Base-by-base conservation (phyloP, 352 stramenopile genomes). In the Globisporangium irregulare region DNA sequence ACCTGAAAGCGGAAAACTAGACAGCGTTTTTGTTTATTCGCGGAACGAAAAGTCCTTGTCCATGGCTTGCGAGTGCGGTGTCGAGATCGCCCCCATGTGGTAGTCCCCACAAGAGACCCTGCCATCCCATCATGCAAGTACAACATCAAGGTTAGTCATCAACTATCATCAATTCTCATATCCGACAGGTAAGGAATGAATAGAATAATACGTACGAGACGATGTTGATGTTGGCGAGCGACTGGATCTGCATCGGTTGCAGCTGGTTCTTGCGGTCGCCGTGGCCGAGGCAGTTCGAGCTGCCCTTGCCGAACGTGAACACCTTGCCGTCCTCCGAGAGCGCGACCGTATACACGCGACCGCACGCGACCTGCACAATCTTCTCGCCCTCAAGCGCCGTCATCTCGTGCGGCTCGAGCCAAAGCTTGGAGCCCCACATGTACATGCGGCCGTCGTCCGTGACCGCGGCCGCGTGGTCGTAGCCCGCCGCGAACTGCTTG, bases 371-470 rank as follows among this genome's bases (percentile, higher is more conserved):
- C 59, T 93, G 76, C 34, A 90, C 79, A 48, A 96, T 77, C 36
- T 81, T 89, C 71, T 95, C 76, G 67, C 79, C 76, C 25, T 79
- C 75, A 24, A 97, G 77, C 36, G 84, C 80, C 36, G 87, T 95
- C 84, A 97, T 94, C 72, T 93, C 82, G 59, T 92, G 84, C 59
- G 95, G 96, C 81, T 98, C 93, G 32, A 98, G 86, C 81, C 93
- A 97, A 55, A 97, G 78, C 73, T 98, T 97, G 34, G 86, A 86
- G 70, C 89, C 89, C 86, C 85, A 96, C 80, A 90, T 94, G 73
- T 82, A 94, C 64, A 95, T 62, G 27, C 77, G 77, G 2, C 89
- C 89, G 46, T 91, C 82, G 46, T 91, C 84, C 53, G 87, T 93
- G 68, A 93, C 84, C 41, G 83, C 84, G 2, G 84, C 86, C 73